Evolutionary conservation across 2,329 filamentous ascomycete genomes (phyloP).

Genomic region (Epichloe amarillans): DNA sequence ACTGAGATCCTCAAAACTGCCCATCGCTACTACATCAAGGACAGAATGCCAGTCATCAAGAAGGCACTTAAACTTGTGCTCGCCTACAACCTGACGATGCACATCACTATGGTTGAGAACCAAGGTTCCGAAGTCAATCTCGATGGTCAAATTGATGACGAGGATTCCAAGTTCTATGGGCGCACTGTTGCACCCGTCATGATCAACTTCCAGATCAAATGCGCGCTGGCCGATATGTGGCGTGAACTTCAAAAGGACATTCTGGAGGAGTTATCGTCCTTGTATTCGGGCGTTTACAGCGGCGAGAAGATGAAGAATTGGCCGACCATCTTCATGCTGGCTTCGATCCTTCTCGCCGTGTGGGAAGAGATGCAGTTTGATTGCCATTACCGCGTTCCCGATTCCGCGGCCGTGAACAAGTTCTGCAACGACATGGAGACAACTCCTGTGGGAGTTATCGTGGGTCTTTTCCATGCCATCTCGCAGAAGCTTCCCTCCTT

Average conservation of each 20-base stretch:
- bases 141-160: constrained; percentile 73
- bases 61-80: constrained; percentile 92
- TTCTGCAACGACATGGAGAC: constrained; percentile 97
- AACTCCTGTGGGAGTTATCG: constrained; percentile 88
- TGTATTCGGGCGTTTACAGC: constrained; percentile 97
- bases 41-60: constrained; percentile 77
- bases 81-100: constrained; percentile 88
- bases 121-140: constrained; percentile 66
- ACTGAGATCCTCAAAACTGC: constrained; percentile 94
- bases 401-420: constrained; percentile 73
- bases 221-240: constrained; percentile 95
- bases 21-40: constrained; percentile 82
- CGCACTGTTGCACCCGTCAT: constrained; percentile 90
- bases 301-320: constrained; percentile 97
- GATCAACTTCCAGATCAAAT: constrained; percentile 99
- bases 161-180: constrained; percentile 75
- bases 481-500: constrained; percentile 91
- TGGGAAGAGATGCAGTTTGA: constrained; percentile 99
- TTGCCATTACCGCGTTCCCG: constrained; percentile 86
- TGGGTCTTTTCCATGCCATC: constrained; percentile 93
- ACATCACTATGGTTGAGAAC: constrained; percentile 89
- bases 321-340: constrained; percentile 97
- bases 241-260: constrained; percentile 94
- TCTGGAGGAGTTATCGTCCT: constrained; percentile 76
- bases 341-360: constrained; percentile 80